Conservation (phyloP, 768 basidiomycete species). For the Hebeloma cylindrosporum region DNA sequence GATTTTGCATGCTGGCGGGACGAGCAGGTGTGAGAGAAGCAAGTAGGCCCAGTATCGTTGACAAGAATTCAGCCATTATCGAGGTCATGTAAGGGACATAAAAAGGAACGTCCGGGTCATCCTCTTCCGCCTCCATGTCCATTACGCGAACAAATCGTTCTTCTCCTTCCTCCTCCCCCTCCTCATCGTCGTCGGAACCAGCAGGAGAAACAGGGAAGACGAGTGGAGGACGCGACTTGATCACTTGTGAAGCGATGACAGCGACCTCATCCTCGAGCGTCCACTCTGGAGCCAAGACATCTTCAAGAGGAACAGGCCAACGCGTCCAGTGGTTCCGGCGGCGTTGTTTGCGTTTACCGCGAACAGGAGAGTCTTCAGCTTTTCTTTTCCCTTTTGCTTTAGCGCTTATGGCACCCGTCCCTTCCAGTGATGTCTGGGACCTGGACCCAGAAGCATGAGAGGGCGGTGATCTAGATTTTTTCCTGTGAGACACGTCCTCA, state of each 20-base stretch:
- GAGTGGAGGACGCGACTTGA: constrained; percentile 25
- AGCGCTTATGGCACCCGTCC: neutral
- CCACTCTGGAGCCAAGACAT: constrained; percentile 71
- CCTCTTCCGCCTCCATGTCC: constrained; percentile 27
- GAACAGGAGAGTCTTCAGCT: constrained; percentile 1
- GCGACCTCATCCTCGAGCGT: constrained; percentile 66
- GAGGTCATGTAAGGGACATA: constrained; percentile 40
- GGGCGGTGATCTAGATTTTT: neutral
- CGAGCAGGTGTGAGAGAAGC: constrained; percentile 55
- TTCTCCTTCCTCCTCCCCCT: constrained; percentile 23
- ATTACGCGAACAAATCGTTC: constrained; percentile 10
- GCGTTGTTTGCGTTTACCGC: constrained; percentile 20
- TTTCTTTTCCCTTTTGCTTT: constrained; percentile 23
- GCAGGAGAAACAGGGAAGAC: constrained; percentile 12
- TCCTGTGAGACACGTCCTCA: neutral
- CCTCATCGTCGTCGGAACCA: constrained; percentile 15
- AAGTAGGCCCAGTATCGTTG: constrained; percentile 52
- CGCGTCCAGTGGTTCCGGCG: constrained; percentile 62
- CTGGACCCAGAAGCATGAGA: neutral
- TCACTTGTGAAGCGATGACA: constrained; percentile 40
- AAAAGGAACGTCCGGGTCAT: constrained; percentile 31
- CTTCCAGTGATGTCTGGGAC: too few species aligned
- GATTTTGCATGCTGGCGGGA: constrained; percentile 62
- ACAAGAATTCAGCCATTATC: constrained; percentile 45
- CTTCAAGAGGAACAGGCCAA: constrained; percentile 68